Percentiles rank a stretch among this genome's conserved stretches.
Conservation (phyloP, 306 rosid genomes). For the Malus sylvestris region DNA sequence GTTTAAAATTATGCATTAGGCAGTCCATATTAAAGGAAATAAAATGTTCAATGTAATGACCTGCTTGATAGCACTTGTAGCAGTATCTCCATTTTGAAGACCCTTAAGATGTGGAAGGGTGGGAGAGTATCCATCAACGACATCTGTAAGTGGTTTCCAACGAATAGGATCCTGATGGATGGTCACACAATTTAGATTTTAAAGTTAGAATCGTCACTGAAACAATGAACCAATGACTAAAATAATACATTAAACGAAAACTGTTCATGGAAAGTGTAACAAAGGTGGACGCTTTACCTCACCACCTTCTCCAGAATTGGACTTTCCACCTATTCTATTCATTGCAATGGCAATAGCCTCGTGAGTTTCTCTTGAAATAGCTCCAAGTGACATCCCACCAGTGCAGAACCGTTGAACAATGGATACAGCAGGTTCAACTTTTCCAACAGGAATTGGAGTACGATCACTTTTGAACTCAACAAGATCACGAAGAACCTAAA, state of each 20-base stretch:
- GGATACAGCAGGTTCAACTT: constrained; percentile 88
- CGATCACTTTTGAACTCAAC: constrained; percentile 89
- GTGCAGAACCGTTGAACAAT: constrained; percentile 96
- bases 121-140: constrained; percentile 96
- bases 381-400: constrained; percentile 99
- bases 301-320: constrained; percentile 99
- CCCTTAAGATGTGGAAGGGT: constrained; percentile 99
- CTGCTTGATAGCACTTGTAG: constrained; percentile 99
- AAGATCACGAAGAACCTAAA: constrained; percentile 95
- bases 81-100: constrained; percentile 99
- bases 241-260: background rate
- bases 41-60: constrained; percentile 34
- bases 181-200: background rate
- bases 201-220: background rate
- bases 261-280: background rate
- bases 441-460: constrained; percentile 87
- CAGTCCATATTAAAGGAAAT: background rate
- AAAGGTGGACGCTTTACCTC: constrained; percentile 52
- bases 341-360: constrained; percentile 98
- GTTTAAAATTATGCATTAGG: constrained; percentile 2
- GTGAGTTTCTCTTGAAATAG: constrained; percentile 97
- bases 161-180: constrained; percentile 87
- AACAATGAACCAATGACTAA: constrained; percentile 2
- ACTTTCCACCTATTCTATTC: constrained; percentile 97
- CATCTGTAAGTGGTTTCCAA: constrained; percentile 93